Base-by-base conservation (phyloP, 176 grass and related monocot species). In the Ampelocalamus luodianensis region DNA sequence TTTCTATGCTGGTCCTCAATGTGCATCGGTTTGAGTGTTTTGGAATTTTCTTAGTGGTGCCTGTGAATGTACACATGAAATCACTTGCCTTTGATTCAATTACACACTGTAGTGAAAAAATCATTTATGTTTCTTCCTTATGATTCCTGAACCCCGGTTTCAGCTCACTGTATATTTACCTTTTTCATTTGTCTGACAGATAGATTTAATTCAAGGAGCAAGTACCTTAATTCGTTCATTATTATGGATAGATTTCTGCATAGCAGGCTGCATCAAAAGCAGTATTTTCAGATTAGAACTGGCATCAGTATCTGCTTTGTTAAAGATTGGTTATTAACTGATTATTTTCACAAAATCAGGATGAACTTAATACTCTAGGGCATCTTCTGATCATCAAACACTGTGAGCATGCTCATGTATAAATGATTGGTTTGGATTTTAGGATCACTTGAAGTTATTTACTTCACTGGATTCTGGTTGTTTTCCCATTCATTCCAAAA, bases 71-170 rank as follows among this genome's bases (percentile, higher is more conserved):
- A 22, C 6, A 56, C 54, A 20, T 54, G 20, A n/a, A 22, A 18
- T 22, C 54, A 22, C 53, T 56, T 56, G 5, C 18, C 17, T 55
- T 8, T 56, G 18, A n/a, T 56, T 56, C 18, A 9, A n/a, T 10
- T 55, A 46, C 40, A 39, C 48, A 45, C 39, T 29, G 14, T 40
- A 50, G 34, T 61, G 72, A 88, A 23, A 66, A 26, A 68, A 84
- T 26, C 24, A 55, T 79, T 51, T 62, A 64, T 65, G 69, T 45
- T 78, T 79, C 51, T 84, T 79, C 65, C 23, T n/a, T 49, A 27
- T 14, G n/a, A 55, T 82, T 82, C 48, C 48, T 80, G 22, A 50
- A 36, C 43, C 27, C 67, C 61, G 53, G 17, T 80, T 55, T 73
- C 27, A 59, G 8, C 20, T 74, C 16, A 20, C 48, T 5, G 24